A percentile compares a stretch with the other conserved stretches of the same genome.
Evolutionary conservation across 2,329 filamentous ascomycete species (phyloP).

Genomic region (Aureobasidium sp.): DNA sequence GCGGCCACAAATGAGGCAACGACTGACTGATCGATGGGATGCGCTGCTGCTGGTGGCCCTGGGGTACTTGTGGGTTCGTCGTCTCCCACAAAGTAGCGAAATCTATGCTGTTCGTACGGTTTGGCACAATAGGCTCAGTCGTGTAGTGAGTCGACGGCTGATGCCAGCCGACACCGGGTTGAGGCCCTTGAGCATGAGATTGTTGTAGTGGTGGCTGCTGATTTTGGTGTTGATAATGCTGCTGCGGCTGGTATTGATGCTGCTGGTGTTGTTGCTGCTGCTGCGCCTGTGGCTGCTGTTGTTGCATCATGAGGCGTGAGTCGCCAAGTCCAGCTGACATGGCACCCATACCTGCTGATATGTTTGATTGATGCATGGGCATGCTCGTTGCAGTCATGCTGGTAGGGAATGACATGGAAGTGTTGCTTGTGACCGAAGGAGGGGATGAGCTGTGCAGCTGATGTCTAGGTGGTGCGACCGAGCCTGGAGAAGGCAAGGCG

Average conservation of each 20-base stretch:
- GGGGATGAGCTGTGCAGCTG: conserved; percentile 24
- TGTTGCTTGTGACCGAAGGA: conserved; percentile 28
- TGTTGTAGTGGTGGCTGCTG: conserved; percentile 16
- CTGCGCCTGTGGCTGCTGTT: conserved; percentile 12
- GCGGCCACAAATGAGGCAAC: conserved; percentile 14
- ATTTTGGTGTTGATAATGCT: conserved; percentile 17
- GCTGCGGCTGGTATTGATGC: conserved; percentile 18
- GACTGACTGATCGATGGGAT: conserved; percentile 19
- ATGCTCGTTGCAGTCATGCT: conserved; percentile 21
- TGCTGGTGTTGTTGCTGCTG: conserved; percentile 16
- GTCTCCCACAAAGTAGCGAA: conserved; percentile 19
- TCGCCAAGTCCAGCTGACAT: conserved; percentile 34
- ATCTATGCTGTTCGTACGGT: conserved; percentile 24
- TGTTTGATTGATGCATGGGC: conserved; percentile 26
- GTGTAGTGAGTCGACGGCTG: conserved; percentile 28
- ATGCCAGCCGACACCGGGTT: conserved; percentile 27
- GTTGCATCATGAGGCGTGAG: conserved; percentile 30
- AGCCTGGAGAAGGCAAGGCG: conserved; percentile 30
- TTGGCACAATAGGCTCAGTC: conserved; percentile 24
- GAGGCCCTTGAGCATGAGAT: conserved; percentile 8
- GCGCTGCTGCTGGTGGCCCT: conserved; percentile 17
- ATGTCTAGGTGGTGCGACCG: conserved; percentile 20
- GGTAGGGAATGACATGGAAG: conserved; percentile 27
- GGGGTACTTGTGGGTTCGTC: conserved; percentile 3
- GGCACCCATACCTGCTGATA: conserved; percentile 28